These are phyloP conservation scores for Glutinoglossum americanum DNA, from an alignment of 495 filamentous ascomycete genomes.

Conservation along the genomic window DNA sequence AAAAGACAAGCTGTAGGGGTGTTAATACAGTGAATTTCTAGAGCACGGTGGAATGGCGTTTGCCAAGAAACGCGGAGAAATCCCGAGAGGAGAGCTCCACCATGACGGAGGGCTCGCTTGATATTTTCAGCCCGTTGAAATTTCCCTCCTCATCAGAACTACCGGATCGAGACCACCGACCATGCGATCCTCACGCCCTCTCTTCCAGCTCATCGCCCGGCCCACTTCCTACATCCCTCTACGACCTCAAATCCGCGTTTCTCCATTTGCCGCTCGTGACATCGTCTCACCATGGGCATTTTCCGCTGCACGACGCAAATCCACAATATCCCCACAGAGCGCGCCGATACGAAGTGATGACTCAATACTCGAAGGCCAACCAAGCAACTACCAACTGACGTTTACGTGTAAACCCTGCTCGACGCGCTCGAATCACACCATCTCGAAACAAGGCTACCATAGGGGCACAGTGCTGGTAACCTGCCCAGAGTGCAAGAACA, in stretches of 20 bases:
- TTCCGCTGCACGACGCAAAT: background rate
- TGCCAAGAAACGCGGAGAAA: background rate
- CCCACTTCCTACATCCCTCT: background rate
- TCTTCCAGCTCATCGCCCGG: background rate
- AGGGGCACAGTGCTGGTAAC: conserved; percentile 67
- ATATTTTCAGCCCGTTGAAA: too few species aligned
- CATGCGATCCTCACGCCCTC: background rate
- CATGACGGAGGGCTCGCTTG: too few species aligned
- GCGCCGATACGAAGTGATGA: background rate
- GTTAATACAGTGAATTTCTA: too few species aligned
- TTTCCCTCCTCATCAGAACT: too few species aligned
- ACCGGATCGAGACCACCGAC: background rate
- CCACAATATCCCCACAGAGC: background rate
- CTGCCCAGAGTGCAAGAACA: conserved; percentile 62
- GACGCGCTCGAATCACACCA: conserved; percentile 46
- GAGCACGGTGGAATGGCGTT: background rate
- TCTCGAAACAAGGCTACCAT: conserved; percentile 90
- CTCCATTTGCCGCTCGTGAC: background rate
- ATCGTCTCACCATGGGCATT: background rate
- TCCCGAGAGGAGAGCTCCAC: background rate
- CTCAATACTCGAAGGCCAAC: background rate
- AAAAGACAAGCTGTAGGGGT: too few species aligned
- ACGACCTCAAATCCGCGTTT: background rate
- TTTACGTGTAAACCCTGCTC: conserved; percentile 87
- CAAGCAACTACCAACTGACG: conserved; percentile 40